Conservation (phyloP, 2,329 filamentous ascomycete genomes). For the Fusarium camptoceras region DNA sequence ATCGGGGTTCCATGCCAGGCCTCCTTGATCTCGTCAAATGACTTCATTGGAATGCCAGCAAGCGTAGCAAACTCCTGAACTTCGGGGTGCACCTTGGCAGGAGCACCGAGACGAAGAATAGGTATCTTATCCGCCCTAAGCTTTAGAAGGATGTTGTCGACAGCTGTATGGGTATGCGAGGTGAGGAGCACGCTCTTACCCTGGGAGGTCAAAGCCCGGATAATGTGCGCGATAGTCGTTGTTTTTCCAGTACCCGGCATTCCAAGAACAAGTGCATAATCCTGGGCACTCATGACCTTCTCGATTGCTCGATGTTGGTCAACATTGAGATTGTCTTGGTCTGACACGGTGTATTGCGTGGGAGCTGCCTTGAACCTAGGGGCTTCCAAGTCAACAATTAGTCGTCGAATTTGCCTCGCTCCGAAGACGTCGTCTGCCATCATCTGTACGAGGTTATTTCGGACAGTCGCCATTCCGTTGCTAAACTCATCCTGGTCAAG, state of each 20-base stretch:
- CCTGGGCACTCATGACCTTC: slow-evolving; percentile 94
- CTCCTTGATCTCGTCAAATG: slow-evolving; percentile 84
- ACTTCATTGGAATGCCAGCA: slow-evolving; percentile 77
- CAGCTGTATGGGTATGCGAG: slow-evolving; percentile 96
- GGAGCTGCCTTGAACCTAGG: slow-evolving; percentile 78
- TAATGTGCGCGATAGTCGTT: slow-evolving; percentile 97
- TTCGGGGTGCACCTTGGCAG: slow-evolving; percentile 87
- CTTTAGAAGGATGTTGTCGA: slow-evolving; percentile 97
- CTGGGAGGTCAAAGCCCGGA: slow-evolving; percentile 86
- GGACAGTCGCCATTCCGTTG: slow-evolving; percentile 94
- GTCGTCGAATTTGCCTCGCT: slow-evolving; percentile 76
- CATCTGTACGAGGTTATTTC: slow-evolving; percentile 92
- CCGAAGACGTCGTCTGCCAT: slow-evolving; percentile 84
- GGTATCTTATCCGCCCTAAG: slow-evolving; percentile 81
- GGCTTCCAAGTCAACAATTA: slow-evolving; percentile 81
- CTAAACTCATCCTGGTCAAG: slow-evolving; percentile 98
- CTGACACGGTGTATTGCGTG: slow-evolving; percentile 72
- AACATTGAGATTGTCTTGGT: slow-evolving; percentile 78
- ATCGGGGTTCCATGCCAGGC: slow-evolving; percentile 89
- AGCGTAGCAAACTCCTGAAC: slow-evolving; percentile 87
- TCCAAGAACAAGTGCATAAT: slow-evolving; percentile 96
- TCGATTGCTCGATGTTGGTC: slow-evolving; percentile 89
- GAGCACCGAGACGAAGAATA: slow-evolving; percentile 85
- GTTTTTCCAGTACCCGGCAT: slow-evolving; percentile 99
- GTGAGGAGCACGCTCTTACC: slow-evolving; percentile 93